These are phyloP conservation scores for Teratosphaeria nubilosa DNA, from an alignment of 2,329 filamentous ascomycete genomes.

Conservation along the genomic window DNA sequence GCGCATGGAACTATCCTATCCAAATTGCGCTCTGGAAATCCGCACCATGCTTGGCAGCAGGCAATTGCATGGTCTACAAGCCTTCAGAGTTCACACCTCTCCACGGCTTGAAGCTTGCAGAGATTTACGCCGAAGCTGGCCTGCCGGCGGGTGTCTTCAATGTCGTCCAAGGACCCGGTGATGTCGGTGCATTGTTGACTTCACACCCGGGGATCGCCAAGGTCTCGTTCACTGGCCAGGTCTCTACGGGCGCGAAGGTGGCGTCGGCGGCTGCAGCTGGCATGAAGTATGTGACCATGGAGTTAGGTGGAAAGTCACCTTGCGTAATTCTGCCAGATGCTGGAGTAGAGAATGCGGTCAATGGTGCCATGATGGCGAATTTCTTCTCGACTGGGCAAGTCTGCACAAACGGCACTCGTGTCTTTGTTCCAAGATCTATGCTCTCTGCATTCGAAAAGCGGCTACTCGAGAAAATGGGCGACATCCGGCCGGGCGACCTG, in stretches of 20 bases:
- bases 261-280: constrained; percentile 62
- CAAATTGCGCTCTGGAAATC: constrained; percentile 89
- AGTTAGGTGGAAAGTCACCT: constrained; percentile 79
- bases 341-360: constrained; percentile 67
- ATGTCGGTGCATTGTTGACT: constrained; percentile 66
- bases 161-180: constrained; percentile 69
- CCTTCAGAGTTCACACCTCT: constrained; percentile 78
- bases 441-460: constrained; percentile 58
- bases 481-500: constrained; percentile 62
- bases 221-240: constrained; percentile 83
- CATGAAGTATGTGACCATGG: constrained; percentile 90
- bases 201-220: constrained; percentile 65
- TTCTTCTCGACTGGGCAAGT: constrained; percentile 88
- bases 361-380: constrained; percentile 87
- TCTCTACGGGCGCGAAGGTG: constrained; percentile 73
- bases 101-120: constrained; percentile 65
- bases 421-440: constrained; percentile 63
- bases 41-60: constrained; percentile 71
- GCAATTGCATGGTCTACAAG: constrained; percentile 87
- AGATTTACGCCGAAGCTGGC: constrained; percentile 69
- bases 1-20: constrained; percentile 87
- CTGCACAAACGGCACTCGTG: constrained; percentile 83
- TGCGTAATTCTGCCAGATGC: constrained; percentile 72
- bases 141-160: constrained; percentile 78
- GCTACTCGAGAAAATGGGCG: constrained; percentile 59